These are phyloP conservation scores for Cenococcum geophilum DNA, from an alignment of 495 filamentous ascomycete species.

Conservation along the genomic window DNA sequence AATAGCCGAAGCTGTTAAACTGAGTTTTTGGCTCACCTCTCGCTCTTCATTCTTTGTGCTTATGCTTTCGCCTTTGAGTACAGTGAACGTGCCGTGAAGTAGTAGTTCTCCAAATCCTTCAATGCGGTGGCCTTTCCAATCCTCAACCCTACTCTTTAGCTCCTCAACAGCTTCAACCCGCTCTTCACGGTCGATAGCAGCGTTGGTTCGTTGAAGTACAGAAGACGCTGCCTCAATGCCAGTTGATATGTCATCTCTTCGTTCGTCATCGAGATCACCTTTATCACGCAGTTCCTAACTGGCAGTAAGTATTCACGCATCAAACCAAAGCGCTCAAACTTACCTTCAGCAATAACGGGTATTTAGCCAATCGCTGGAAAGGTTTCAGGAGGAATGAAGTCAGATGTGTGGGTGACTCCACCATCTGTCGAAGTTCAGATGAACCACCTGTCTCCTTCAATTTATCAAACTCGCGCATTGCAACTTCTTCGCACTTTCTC, in stretches of 20 bases:
- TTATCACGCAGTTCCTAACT: slow-evolving; percentile 81
- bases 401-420: slow-evolving; percentile 54
- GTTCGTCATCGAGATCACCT: slow-evolving; percentile 58
- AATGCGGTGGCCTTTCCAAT: slow-evolving; percentile 91
- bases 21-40: slow-evolving; percentile 31
- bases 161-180: slow-evolving; percentile 73
- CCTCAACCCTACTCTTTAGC: slow-evolving; percentile 77
- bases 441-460: slow-evolving; percentile 51
- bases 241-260: slow-evolving; percentile 59
- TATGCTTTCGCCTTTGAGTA: slow-evolving; percentile 74
- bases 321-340: slow-evolving; percentile 23
- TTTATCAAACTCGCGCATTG: slow-evolving; percentile 57
- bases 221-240: slow-evolving; percentile 72
- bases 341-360: slow-evolving; percentile 84
- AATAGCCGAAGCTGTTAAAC: background rate
- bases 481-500: slow-evolving; percentile 58
- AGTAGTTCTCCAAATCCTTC: slow-evolving; percentile 86
- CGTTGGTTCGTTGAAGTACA: slow-evolving; percentile 75
- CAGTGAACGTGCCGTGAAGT: slow-evolving; percentile 86
- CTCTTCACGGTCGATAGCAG: slow-evolving; percentile 82
- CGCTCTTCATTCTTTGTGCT: slow-evolving; percentile 48
- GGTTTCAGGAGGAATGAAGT: slow-evolving; percentile 92
- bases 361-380: slow-evolving; percentile 91
- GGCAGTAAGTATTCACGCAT: slow-evolving; percentile 7
- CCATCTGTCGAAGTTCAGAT: slow-evolving; percentile 55